Evolutionary conservation across 768 basidiomycete genomes (phyloP).

Genomic region (Amanita subjunquillea): DNA sequence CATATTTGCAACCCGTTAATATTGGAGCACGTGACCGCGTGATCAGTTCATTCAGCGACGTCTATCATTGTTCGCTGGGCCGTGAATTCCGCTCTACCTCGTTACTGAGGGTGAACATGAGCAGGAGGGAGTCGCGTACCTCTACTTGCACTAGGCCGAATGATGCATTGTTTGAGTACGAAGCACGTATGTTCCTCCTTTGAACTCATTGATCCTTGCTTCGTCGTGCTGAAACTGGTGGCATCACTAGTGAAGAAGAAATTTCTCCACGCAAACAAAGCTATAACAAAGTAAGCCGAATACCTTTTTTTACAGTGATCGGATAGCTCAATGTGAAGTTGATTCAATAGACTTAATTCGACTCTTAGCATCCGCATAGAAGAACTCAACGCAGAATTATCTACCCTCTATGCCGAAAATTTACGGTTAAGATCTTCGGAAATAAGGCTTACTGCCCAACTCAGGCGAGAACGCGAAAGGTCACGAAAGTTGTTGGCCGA

Average conservation of each 20-base stretch:
- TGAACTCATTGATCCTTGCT: constrained; percentile 6
- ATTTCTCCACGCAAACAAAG: constrained; percentile 83
- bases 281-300: constrained; percentile 72
- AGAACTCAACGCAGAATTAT: constrained; percentile 76
- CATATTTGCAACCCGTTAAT: background rate
- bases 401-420: constrained; percentile 75
- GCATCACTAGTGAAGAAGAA: constrained; percentile 76
- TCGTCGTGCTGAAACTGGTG: constrained; percentile 20
- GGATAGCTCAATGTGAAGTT: background rate
- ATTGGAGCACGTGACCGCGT: background rate
- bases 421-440: constrained; percentile 73
- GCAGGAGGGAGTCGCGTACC: constrained; percentile 52
- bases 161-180: constrained; percentile 76
- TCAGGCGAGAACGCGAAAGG: constrained; percentile 75
- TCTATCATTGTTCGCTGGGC: background rate
- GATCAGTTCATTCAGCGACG: background rate
- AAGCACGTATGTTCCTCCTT: constrained; percentile 54
- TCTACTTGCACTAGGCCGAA: constrained; percentile 61
- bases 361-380: constrained; percentile 78
- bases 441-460: constrained; percentile 63
- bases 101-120: constrained; percentile 29
- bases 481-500: constrained; percentile 62
- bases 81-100: constrained; percentile 8
- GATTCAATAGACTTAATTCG: constrained; percentile 58
- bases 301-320: background rate